Conservation (phyloP, 306 rosid species). For the Lathyrus aphaca region DNA sequence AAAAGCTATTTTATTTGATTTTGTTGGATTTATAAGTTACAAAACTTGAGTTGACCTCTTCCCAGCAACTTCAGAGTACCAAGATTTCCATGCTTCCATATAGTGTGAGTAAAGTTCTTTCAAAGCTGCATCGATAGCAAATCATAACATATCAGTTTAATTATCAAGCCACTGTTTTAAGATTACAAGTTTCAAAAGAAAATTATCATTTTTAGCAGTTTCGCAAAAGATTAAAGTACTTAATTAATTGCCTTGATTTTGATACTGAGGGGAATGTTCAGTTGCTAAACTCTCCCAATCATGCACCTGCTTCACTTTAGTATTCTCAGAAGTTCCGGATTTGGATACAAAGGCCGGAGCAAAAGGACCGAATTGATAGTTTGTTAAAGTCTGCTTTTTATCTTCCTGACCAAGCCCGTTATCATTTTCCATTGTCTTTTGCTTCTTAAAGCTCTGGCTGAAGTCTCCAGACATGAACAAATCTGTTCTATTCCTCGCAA, state of each 20-base stretch:
- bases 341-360: slow-evolving; percentile 66
- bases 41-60: slow-evolving; percentile 56
- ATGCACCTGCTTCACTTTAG: slow-evolving; percentile 46
- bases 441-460: slow-evolving; percentile 37
- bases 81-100: slow-evolving; percentile 85
- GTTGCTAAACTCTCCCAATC: slow-evolving; percentile 71
- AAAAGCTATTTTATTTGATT: slow-evolving; percentile 14
- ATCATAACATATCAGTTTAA: slow-evolving; percentile 19
- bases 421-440: slow-evolving; percentile 40
- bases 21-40: slow-evolving; percentile 41
- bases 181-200: background rate
- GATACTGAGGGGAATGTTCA: slow-evolving; percentile 71
- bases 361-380: slow-evolving; percentile 87
- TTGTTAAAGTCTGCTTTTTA: slow-evolving; percentile 45
- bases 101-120: slow-evolving; percentile 85
- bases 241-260: slow-evolving; percentile 67
- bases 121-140: slow-evolving; percentile 58
- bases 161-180: background rate
- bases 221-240: slow-evolving; percentile 24
- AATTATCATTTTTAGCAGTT: background rate
- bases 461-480: slow-evolving; percentile 39
- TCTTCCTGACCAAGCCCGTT: slow-evolving; percentile 37
- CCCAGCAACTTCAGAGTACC: slow-evolving; percentile 81
- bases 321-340: slow-evolving; percentile 46
- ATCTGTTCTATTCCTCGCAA: slow-evolving; percentile 53